phyloP scores from a whole-genome alignment of 441 rosid genomes.

The Mallotus repandus region DNA sequence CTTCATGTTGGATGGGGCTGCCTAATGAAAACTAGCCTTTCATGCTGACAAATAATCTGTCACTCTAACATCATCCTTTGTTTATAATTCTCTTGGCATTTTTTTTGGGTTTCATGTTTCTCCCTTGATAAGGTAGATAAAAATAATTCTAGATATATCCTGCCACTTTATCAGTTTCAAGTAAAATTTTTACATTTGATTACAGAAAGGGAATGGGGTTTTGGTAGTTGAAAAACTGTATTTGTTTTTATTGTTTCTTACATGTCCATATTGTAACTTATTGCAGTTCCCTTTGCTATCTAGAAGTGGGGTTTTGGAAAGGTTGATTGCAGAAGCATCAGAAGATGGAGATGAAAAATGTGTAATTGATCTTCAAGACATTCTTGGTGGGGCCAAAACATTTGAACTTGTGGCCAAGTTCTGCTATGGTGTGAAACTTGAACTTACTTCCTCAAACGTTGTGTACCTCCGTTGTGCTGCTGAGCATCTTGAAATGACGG shows the following conservation, averaged over 20 bases:
- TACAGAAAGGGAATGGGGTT: neutral
- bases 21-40: neutral
- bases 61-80: neutral
- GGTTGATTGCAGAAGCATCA: constrained; percentile 73
- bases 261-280: neutral
- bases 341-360: constrained; percentile 76
- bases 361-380: constrained; percentile 46
- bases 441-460: constrained; percentile 84
- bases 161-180: neutral
- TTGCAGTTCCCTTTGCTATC: constrained; percentile 96
- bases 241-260: constrained; percentile 6
- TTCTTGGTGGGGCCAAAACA: constrained; percentile 88
- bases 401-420: constrained; percentile 94
- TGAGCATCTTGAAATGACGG: constrained; percentile 88
- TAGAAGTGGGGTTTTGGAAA: constrained; percentile 92
- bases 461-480: constrained; percentile 83
- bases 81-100: neutral
- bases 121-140: neutral
- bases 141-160: neutral
- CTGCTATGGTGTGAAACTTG: constrained; percentile 95
- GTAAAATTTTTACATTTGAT: neutral
- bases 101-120: neutral
- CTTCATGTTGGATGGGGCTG: neutral
- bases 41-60: neutral
- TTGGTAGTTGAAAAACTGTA: constrained; percentile 7